phyloP scores from a whole-genome alignment of 2,329 filamentous ascomycete species.

The Lithohypha guttulata region DNA sequence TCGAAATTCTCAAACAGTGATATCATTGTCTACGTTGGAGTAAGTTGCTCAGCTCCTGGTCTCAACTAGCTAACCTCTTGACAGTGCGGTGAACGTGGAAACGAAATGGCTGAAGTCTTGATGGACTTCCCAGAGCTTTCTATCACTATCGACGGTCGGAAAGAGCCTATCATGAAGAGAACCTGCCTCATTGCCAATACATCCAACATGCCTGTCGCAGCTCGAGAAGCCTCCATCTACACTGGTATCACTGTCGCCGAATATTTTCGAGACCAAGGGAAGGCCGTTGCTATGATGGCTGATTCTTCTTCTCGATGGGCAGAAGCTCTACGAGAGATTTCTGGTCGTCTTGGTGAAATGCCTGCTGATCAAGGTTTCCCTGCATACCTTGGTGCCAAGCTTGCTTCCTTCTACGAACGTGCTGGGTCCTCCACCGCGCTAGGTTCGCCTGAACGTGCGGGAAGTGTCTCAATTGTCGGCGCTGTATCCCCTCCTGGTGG shows the following conservation, averaged over 20 bases:
- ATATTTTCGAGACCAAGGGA: slow-evolving; percentile 94
- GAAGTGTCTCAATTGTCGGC: slow-evolving; percentile 94
- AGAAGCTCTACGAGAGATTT: slow-evolving; percentile 96
- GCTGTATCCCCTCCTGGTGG: slow-evolving; percentile 94
- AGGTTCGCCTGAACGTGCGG: slow-evolving; percentile 76
- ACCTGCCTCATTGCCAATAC: slow-evolving; percentile 98
- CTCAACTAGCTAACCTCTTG: slow-evolving; percentile 7
- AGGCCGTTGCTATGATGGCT: slow-evolving; percentile 99
- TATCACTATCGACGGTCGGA: slow-evolving; percentile 85
- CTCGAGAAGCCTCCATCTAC: slow-evolving; percentile 97
- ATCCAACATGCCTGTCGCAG: slow-evolving; percentile 98
- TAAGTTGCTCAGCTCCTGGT: slow-evolving; percentile 9
- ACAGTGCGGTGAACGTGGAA: slow-evolving; percentile 69
- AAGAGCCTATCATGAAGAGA: slow-evolving; percentile 99
- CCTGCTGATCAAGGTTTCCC: slow-evolving; percentile 99
- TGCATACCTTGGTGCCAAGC: slow-evolving; percentile 89
- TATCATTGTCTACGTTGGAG: slow-evolving; percentile 95
- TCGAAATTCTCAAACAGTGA: slow-evolving; percentile 99
- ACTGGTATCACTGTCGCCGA: slow-evolving; percentile 91
- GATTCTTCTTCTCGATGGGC: slow-evolving; percentile 98
- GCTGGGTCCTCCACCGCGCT: slow-evolving; percentile 77
- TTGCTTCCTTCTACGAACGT: slow-evolving; percentile 98
- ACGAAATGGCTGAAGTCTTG: slow-evolving; percentile 99
- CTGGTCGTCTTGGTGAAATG: slow-evolving; percentile 98
- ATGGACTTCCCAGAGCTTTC: slow-evolving; percentile 99